Percentiles rank a stretch among this genome's conserved stretches.
phyloP scores from a whole-genome alignment of 2,329 filamentous ascomycete genomes.

The Didymosphaeria variabile region DNA sequence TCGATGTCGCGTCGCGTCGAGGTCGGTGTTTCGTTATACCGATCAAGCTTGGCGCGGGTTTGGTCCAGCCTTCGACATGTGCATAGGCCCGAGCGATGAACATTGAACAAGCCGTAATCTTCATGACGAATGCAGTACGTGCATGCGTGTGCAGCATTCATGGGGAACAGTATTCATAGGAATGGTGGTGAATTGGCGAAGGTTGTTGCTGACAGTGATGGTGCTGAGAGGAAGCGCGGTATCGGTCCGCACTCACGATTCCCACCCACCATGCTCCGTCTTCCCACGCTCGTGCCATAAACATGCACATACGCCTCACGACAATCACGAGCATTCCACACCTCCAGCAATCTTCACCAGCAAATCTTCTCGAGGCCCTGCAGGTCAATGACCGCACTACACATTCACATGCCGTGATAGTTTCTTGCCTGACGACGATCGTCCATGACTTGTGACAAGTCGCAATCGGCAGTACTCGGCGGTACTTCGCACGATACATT shows the following conservation, averaged over 20 bases:
- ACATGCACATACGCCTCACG: too few species aligned
- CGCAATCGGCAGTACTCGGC: constrained; percentile 15
- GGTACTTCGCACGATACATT: not conserved
- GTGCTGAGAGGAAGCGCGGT: too few species aligned
- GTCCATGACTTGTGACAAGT: not conserved
- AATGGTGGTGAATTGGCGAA: too few species aligned
- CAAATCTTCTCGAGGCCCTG: not conserved
- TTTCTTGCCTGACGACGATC: not conserved
- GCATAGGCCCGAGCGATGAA: not conserved
- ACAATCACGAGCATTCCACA: too few species aligned
- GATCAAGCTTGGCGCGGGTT: constrained; percentile 18
- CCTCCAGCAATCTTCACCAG: not conserved
- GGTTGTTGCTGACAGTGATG: too few species aligned
- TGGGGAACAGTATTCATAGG: too few species aligned
- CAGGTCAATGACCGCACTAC: not conserved
- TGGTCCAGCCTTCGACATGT: not conserved
- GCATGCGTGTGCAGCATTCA: too few species aligned
- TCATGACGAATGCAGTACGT: too few species aligned
- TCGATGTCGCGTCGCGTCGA: constrained; percentile 28
- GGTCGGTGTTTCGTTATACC: constrained; percentile 12
- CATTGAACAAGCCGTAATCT: too few species aligned
- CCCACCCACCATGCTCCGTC: too few species aligned
- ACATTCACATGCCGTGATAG: not conserved
- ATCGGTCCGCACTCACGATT: too few species aligned
- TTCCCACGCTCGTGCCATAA: too few species aligned